Evolutionary conservation across 1,284 basidiomycete species (phyloP), one percentile per base, ranked within the genome.

Genomic region (Meripilus lineatus): DNA sequence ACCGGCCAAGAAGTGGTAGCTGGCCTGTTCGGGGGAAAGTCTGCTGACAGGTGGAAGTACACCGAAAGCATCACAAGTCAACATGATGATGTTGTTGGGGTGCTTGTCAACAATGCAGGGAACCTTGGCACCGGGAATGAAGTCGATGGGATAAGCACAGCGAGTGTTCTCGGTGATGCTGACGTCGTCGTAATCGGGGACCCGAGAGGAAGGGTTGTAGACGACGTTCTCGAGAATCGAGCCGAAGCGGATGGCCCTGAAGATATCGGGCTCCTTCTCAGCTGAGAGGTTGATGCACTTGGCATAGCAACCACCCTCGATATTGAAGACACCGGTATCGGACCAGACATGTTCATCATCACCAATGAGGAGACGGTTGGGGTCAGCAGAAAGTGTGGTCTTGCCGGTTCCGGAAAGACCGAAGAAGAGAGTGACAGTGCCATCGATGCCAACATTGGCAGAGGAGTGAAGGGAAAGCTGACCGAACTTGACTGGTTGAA

Each of bases 261-360:
- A 96, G 66, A 99, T 99, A 67, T 98, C 95, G 48, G 95, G 95
- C 68, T 99, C 95, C 76, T 90, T 98, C 70, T 95, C 90, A 17
- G 84, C 83, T 38, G 89, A 92, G 55, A 99, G 84, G 74, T 96
- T 96, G 74, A 98, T 90, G 67, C 84, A 89, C 76, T 99, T 99
- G 69, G 95, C 95, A 68, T 99, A 99, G 74, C 95, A 99, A 46
- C 96, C 95, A 57, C 95, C 95, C 67, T 99, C 95, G 59, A 99
- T 99, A 81, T 99, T 98, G 84, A 99, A 99, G 50, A 99, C 95
- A 66, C 95, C 96, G 20, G 77, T 83, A 68, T 96, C 93, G 25
- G 90, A 93, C 94, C 93, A 97, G 60, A 97, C 94, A 66, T 97
- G 94, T 71, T 97, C 93, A 64, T 97, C 94, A 64, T 96, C 93